These are phyloP conservation scores for Mitragyna speciosa DNA, from an alignment of 257 asterid genomes.

Conservation along the genomic window DNA sequence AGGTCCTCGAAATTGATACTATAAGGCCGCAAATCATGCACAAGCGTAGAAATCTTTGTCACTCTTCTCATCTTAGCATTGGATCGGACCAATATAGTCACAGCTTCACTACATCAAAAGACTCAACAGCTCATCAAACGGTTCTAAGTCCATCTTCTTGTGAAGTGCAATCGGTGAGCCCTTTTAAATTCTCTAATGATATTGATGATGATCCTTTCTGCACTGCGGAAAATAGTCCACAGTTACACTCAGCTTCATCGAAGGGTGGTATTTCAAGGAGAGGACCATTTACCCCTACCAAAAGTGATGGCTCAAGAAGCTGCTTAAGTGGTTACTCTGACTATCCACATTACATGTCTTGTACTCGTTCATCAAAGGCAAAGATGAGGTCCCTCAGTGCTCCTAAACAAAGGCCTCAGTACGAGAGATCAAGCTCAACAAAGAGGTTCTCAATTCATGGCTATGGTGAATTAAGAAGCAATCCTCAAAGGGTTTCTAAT, in stretches of 20 bases:
- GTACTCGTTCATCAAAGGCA: conserved; percentile 79
- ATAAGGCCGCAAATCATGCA: conserved; percentile 29
- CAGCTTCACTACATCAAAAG: conserved; percentile 59
- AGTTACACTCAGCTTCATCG: conserved; percentile 48
- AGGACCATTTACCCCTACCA: conserved; percentile 66
- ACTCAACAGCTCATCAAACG: conserved; percentile 50
- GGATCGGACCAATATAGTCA: conserved; percentile 50
- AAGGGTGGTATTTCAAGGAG: conserved; percentile 38
- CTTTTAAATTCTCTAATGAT: conserved; percentile 33
- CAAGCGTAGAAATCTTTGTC: conserved; percentile 44
- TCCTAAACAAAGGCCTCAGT: conserved; percentile 72
- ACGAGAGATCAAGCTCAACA: conserved; percentile 61
- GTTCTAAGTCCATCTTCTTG: conserved; percentile 47
- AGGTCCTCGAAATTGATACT: conserved; percentile 60
- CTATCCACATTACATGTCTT: conserved; percentile 77
- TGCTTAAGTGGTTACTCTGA: conserved; percentile 61
- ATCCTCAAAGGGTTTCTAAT: conserved; percentile 37
- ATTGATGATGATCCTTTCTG: conserved; percentile 45
- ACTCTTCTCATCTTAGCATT: conserved; percentile 53
- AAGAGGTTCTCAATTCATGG: conserved; percentile 65
- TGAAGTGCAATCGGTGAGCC: conserved; percentile 57
- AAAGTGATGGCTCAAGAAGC: conserved; percentile 71
- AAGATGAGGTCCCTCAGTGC: conserved; percentile 84
- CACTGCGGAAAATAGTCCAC: conserved; percentile 64
- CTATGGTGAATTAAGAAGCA: conserved; percentile 39